Percentiles rank a stretch among this genome's conserved stretches.
phyloP scores from a whole-genome alignment of 805 yeast species.

The Nakazawaea siamensis region DNA sequence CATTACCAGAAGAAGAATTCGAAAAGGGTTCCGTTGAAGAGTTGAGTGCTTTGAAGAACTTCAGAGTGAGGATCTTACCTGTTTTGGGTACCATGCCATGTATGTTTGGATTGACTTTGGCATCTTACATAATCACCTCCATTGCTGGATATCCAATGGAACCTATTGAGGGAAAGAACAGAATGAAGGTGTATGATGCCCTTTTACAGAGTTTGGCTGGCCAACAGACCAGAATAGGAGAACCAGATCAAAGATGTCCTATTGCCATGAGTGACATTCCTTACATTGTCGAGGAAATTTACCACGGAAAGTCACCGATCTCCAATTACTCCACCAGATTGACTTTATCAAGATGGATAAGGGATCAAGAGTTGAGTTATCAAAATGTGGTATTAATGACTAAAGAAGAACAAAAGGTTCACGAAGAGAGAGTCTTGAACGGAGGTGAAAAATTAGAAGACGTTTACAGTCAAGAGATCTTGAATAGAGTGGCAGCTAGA shows the following conservation, averaged over 20 bases:
- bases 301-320: constrained; percentile 84
- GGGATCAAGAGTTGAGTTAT: constrained; percentile 47
- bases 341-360: constrained; percentile 82
- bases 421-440: constrained; percentile 65
- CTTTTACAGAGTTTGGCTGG: constrained; percentile 78
- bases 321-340: constrained; percentile 76
- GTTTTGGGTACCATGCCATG: constrained; percentile 97
- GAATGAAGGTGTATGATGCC: constrained; percentile 79
- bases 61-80: constrained; percentile 90
- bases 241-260: constrained; percentile 68
- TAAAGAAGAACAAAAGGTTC: constrained; percentile 74
- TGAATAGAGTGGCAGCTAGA: constrained; percentile 51
- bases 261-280: constrained; percentile 64
- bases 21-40: constrained; percentile 81
- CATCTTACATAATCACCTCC: constrained; percentile 71
- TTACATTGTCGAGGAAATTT: constrained; percentile 85
- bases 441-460: constrained; percentile 58
- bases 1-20: constrained; percentile 75
- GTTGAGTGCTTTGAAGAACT: constrained; percentile 77
- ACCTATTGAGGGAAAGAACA: constrained; percentile 83
- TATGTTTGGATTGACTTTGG: constrained; percentile 85
- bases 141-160: constrained; percentile 88
- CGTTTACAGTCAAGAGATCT: constrained; percentile 54
- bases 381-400: constrained; percentile 87
- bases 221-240: constrained; percentile 75